Percentiles rank a stretch among this genome's conserved stretches.
phyloP scores from a whole-genome alignment of 768 basidiomycete genomes.

The Butyriboletus loyo region DNA sequence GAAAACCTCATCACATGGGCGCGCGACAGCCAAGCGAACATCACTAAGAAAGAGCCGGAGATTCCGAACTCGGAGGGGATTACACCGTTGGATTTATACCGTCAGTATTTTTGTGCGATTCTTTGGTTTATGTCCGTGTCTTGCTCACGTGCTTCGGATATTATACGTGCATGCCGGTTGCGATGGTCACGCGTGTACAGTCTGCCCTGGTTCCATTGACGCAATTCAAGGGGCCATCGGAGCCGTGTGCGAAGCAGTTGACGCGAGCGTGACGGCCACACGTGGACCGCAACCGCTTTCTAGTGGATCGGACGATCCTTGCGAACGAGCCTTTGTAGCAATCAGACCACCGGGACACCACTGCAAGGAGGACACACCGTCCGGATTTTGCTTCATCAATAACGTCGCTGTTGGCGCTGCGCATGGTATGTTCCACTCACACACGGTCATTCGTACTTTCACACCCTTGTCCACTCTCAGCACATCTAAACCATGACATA shows the following conservation, averaged over 20 bases:
- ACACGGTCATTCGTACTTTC: not conserved
- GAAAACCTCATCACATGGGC: conserved; percentile 64
- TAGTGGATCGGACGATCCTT: conserved; percentile 10
- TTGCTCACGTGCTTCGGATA: not conserved
- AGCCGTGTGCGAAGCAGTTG: conserved; percentile 86
- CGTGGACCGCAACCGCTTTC: conserved; percentile 14
- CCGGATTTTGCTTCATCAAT: conserved; percentile 95
- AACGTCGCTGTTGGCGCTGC: conserved; percentile 90
- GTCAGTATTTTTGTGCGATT: conserved; percentile 40
- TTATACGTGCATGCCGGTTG: not conserved
- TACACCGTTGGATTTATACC: conserved; percentile 79
- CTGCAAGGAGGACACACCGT: conserved; percentile 85
- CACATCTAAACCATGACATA: conserved; percentile 75
- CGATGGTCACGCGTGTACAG: conserved; percentile 34
- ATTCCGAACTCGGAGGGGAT: conserved; percentile 72
- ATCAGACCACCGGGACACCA: conserved; percentile 96
- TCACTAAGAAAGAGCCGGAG: conserved; percentile 63
- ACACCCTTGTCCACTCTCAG: conserved; percentile 37
- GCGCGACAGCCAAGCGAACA: conserved; percentile 56
- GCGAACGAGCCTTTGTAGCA: conserved; percentile 67
- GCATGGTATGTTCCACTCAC: conserved; percentile 56
- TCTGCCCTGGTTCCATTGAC: conserved; percentile 72
- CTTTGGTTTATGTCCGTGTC: not conserved
- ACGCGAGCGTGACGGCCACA: conserved; percentile 46
- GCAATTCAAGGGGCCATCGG: conserved; percentile 83